Evolutionary conservation across 202 grass and related monocot genomes (phyloP).

Genomic region (Dendrocalamus latiflorus): DNA sequence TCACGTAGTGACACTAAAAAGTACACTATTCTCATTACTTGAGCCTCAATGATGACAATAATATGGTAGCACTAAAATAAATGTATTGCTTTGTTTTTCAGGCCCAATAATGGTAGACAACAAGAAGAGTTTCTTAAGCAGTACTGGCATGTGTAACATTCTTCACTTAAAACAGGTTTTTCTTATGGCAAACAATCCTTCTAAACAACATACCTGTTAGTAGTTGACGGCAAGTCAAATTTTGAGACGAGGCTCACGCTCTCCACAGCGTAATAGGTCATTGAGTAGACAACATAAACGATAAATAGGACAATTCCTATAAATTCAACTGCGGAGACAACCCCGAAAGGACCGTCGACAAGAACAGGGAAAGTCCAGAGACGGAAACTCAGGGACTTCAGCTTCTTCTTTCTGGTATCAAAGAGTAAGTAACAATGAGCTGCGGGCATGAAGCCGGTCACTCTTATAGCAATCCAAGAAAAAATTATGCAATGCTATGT

Average conservation of each 20-base stretch:
- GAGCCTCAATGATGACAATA: background rate
- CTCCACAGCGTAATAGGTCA: slow-evolving; percentile 53
- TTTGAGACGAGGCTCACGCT: slow-evolving; percentile 31
- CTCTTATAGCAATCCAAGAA: background rate
- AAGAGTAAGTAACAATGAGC: background rate
- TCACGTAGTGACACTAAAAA: background rate
- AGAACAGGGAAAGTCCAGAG: slow-evolving; percentile 95
- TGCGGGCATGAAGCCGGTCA: background rate
- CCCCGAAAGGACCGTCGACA: slow-evolving; percentile 77
- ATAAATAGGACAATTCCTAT: slow-evolving; percentile 73
- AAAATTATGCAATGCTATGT: background rate
- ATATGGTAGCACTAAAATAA: no score
- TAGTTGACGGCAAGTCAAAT: slow-evolving; percentile 7
- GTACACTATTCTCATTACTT: background rate
- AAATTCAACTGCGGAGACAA: slow-evolving; percentile 83
- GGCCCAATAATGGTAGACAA: background rate
- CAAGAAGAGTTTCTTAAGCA: background rate
- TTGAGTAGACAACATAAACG: slow-evolving; percentile 56
- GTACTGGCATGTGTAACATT: background rate
- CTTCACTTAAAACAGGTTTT: background rate
- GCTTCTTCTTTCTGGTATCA: slow-evolving; percentile 56
- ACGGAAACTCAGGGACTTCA: slow-evolving; percentile 58
- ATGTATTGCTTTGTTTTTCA: background rate
- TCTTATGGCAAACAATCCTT: background rate
- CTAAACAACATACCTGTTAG: slow-evolving; percentile 44